Percentiles rank a stretch among this genome's conserved stretches.
phyloP scores from a whole-genome alignment of 176 grass and related monocot species.

The Zizania latifolia region DNA sequence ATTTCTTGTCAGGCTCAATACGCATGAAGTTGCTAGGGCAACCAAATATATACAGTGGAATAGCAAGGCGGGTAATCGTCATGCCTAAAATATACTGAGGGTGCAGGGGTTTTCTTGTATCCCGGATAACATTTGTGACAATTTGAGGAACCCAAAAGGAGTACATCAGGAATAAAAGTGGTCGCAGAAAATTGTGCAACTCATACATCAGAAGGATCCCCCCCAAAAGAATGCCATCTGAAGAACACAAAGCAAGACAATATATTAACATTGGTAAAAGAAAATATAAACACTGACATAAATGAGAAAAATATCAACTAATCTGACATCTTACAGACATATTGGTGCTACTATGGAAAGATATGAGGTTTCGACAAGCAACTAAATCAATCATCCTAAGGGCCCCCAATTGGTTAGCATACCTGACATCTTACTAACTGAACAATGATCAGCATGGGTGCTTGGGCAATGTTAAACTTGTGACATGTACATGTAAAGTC shows the following conservation, averaged over 20 bases:
- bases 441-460: background rate
- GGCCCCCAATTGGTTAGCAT: background rate
- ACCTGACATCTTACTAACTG: background rate
- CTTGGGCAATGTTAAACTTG: background rate
- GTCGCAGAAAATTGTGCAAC: conserved; percentile 72
- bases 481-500: background rate
- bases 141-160: conserved; percentile 99
- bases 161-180: conserved; percentile 76
- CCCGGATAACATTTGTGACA: conserved; percentile 77
- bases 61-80: conserved; percentile 71
- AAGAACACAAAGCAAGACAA: conserved; percentile 26
- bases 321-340: background rate
- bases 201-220: conserved; percentile 94
- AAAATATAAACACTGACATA: background rate
- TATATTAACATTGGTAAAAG: background rate
- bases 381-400: conserved; percentile 11
- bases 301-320: background rate
- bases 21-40: conserved; percentile 96
- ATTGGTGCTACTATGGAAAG: background rate
- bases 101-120: conserved; percentile 96
- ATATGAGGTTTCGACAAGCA: background rate
- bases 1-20: conserved; percentile 63
- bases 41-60: conserved; percentile 90
- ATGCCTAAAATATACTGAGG: conserved; percentile 95
- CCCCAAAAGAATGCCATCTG: conserved; percentile 98